phyloP scores from a whole-genome alignment of 129 eudicot genomes.

The Chrysanthemum lavandulifolium region DNA sequence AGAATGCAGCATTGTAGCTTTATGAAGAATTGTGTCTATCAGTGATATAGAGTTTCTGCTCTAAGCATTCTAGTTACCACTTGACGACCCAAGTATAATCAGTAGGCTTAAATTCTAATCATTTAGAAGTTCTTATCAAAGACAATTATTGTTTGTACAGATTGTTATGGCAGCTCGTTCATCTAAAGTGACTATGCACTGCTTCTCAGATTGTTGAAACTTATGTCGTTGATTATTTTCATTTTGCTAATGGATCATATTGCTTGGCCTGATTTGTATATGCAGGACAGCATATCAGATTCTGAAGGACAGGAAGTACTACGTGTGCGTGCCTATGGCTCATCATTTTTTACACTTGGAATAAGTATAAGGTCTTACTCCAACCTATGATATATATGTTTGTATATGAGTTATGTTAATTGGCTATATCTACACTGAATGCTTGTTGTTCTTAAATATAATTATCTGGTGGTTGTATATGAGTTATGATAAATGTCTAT shows the following conservation, averaged over 20 bases:
- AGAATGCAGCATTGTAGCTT: no score
- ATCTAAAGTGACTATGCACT: no score
- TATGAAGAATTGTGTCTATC: no score
- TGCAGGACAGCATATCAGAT: constrained; percentile 44
- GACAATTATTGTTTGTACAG: no score
- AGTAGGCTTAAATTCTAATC: no score
- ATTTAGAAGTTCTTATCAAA: no score
- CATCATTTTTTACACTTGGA: constrained; percentile 86
- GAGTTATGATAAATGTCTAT: no score
- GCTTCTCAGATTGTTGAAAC: no score
- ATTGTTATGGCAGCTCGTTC: no score
- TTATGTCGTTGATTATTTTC: constrained; percentile 2
- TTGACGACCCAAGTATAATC: no score
- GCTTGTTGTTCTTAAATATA: constrained; percentile 9
- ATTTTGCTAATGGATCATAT: constrained; percentile 19
- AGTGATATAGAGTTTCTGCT: no score
- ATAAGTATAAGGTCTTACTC: constrained; percentile 74
- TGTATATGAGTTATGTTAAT: not conserved
- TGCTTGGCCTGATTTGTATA: constrained; percentile 14
- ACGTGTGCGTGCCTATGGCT: constrained; percentile 95
- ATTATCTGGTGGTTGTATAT: not conserved
- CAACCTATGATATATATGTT: not conserved
- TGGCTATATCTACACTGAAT: not conserved
- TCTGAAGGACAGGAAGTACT: constrained; percentile 81
- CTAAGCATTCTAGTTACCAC: no score